Conservation (phyloP, 1,284 basidiomycete species). For the Papiliotrema nemorosa region DNA sequence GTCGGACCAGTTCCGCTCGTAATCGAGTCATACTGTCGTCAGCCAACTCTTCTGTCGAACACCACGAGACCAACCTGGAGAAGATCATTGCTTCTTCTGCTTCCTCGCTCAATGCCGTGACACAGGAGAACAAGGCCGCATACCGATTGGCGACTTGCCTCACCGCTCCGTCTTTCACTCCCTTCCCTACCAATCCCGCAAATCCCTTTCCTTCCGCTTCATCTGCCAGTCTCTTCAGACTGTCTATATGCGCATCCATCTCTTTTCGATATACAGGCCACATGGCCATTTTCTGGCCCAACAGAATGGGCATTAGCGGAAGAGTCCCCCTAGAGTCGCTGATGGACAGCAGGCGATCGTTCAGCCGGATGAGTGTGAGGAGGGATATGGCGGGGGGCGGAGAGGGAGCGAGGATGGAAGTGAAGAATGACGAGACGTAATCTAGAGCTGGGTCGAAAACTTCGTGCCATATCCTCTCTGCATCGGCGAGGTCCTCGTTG, state of each 20-base stretch:
- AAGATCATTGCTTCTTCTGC: conserved; percentile 93
- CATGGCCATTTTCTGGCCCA: conserved; percentile 72
- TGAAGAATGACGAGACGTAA: conserved; percentile 58
- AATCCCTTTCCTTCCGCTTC: conserved; percentile 54
- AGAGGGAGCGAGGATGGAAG: conserved; percentile 37
- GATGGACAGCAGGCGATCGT: conserved; percentile 69
- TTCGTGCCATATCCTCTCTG: conserved; percentile 72
- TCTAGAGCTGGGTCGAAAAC: conserved; percentile 83
- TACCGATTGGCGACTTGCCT: conserved; percentile 63
- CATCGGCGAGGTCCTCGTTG: conserved; percentile 50
- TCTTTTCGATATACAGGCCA: conserved; percentile 88
- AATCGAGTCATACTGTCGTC: conserved; percentile 71
- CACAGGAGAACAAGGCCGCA: conserved; percentile 69
- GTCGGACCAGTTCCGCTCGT: conserved; percentile 73
- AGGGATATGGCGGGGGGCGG: conserved; percentile 68
- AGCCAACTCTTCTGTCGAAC: background rate
- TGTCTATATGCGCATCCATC: conserved; percentile 77
- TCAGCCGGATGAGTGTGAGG: conserved; percentile 81
- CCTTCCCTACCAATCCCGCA: conserved; percentile 55
- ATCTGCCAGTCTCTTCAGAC: conserved; percentile 74
- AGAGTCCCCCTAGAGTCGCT: conserved; percentile 69
- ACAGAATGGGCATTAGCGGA: conserved; percentile 74
- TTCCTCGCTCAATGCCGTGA: conserved; percentile 72
- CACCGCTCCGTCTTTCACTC: conserved; percentile 66
- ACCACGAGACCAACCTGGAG: conserved; percentile 61